Evolutionary conservation across 306 rosid species (phyloP).

Genomic region (Glycine latifolia): DNA sequence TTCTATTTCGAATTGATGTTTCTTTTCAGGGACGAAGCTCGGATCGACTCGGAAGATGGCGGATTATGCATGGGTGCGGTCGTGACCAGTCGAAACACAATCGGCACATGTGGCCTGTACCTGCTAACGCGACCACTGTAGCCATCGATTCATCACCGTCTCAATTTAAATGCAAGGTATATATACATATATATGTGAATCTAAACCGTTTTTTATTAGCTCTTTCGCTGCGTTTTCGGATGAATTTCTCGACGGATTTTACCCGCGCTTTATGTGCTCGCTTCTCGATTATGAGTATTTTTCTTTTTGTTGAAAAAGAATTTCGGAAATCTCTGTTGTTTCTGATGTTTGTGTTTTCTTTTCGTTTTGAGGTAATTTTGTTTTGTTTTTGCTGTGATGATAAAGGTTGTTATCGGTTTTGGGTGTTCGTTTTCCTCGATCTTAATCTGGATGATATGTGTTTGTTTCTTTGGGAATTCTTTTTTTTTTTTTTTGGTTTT

Average conservation of each 20-base stretch:
- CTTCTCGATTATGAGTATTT: too few relatives aligned
- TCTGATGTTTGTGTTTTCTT: not conserved
- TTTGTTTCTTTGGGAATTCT: not conserved
- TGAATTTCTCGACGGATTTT: too few relatives aligned
- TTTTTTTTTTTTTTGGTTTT: not conserved
- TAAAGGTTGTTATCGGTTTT: not conserved
- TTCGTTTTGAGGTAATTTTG: conserved; percentile 25
- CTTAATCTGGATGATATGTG: not conserved
- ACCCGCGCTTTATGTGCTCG: too few relatives aligned
- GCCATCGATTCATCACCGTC: conserved; percentile 69
- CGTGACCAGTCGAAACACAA: conserved; percentile 85
- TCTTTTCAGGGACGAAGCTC: conserved; percentile 67
- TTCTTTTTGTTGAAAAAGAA: not conserved
- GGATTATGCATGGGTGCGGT: conserved; percentile 93
- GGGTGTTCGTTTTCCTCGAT: not conserved
- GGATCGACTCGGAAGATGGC: conserved; percentile 84
- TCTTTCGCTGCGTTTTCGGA: too few relatives aligned
- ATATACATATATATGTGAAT: not conserved
- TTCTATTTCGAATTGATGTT: conserved; percentile 90
- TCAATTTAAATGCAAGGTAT: conserved; percentile 74
- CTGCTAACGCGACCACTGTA: conserved; percentile 84
- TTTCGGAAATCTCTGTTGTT: not conserved
- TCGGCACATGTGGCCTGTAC: conserved; percentile 99
- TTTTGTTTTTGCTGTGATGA: not conserved
- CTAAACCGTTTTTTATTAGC: too few relatives aligned